Conservation (phyloP, 345 rosid genomes). For the Alliaria petiolata region DNA sequence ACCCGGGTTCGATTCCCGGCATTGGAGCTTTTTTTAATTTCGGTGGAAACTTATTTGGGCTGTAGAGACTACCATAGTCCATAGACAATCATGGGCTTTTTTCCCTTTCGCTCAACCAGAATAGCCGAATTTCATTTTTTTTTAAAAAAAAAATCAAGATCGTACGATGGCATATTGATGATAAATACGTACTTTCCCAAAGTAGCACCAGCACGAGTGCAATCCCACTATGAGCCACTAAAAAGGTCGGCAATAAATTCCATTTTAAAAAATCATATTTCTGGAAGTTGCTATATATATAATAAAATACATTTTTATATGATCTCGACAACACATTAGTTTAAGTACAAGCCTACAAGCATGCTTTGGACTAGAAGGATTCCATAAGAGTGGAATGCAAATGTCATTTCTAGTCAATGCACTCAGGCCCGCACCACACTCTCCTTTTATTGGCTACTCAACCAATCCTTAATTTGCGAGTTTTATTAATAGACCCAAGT, state of each 20-base stretch:
- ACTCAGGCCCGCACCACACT: constrained; percentile 7
- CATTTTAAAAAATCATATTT: neutral
- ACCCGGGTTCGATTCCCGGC: constrained; percentile 99
- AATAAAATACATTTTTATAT: neutral
- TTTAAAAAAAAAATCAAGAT: neutral
- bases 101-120: neutral
- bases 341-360: constrained; percentile 5
- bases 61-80: neutral
- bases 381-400: constrained; percentile 1
- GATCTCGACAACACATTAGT: constrained; percentile 1
- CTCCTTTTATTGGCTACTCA: constrained; percentile 17
- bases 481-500: neutral
- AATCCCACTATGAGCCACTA: constrained; percentile 24
- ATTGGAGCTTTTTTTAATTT: constrained; percentile 44
- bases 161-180: neutral
- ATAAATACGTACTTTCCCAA: neutral
- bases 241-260: neutral
- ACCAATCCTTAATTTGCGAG: neutral
- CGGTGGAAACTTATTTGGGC: neutral
- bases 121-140: neutral
- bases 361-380: constrained; percentile 13
- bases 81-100: neutral
- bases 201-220: constrained; percentile 21
- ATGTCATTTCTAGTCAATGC: neutral
- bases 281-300: neutral